Base-by-base conservation (phyloP, 495 filamentous ascomycete genomes). In the Aspergillus sparsus region DNA sequence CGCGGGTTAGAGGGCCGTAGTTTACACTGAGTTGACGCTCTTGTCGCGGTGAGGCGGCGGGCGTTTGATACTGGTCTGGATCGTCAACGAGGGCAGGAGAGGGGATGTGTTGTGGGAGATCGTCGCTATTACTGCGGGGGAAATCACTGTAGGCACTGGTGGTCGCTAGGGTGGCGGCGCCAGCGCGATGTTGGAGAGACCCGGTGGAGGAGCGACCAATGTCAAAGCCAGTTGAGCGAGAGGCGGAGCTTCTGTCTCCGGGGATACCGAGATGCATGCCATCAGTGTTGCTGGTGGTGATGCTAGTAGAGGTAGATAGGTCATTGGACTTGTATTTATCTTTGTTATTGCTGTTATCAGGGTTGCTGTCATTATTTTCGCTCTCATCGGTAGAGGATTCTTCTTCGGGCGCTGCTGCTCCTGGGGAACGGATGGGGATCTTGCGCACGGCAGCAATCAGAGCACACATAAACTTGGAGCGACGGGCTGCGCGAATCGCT, bases 381-480 rank as follows among this genome's bases (percentile, higher is more conserved):
- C 36, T 53, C 10, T 54, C 57, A 5, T 54, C 55, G 3, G 44
- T 49, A 4, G 63, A n/a, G 21, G 65, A 60, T 44, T 53, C 63
- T 27, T 53, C 63, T 27, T 62, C 60, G n/a, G 54, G 31, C 15
- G 57, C 57, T 11, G 35, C 56, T 7, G 61, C 61, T 18, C 60
- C 61, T 6, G 66, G 60, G 7, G 55, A 54, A 55, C 93, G 87
- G 68, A 98, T 95, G 5, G 91, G 92, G 13, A 98, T 83, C 72
- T 86, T 89, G 73, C 90, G 89, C 37, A 97, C 79, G 8, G 94
- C 93, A 9, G 92, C 76, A 7, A 96, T 87, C 42, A 98, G 80
- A 4, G 94, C 94, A 67, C 92, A 96, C 86, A 98, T 94, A 77
- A 98, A 97, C 72, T 96, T 97, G 67, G 90, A 94, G 55, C 93